Base-by-base conservation (phyloP, 1,284 basidiomycete species). In the Fomitiporia mediterranea region DNA sequence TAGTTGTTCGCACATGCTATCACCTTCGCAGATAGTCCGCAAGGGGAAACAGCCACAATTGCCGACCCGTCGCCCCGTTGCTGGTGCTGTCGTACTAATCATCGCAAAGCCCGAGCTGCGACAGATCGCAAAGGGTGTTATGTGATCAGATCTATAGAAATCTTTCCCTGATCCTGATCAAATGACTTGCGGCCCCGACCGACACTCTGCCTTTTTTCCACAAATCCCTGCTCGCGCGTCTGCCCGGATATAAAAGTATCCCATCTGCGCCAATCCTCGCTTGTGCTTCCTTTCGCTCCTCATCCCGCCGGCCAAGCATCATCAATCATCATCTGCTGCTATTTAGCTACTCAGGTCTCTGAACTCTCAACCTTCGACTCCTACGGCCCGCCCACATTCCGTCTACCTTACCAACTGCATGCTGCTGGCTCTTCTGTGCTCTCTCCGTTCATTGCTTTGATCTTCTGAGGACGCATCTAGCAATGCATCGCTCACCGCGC, bases 191-290 rank as follows among this genome's bases (percentile, higher is more conserved):
- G 9, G 2, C 23, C 42, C 42, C n/a, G n/a, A n/a, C 42, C 42
- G 42, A 43, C 42, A 25, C 42, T 23, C 42, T 43, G 42, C 42
- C 42, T 21, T 43, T 43, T 43, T 43, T n/a, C n/a, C 42, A 43
- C 42, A 43, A 43, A 43, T 43, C 42, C 17, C 42, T 43, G 17
- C 35, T 37, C 35, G 35, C 35, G 21, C 11, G 28, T 42, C 38
- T 40, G 17, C 28, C 42, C 42, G 2, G 21, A 23, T 43, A 39
- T 53, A 53, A 53, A 53, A 53, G 51, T 34, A 43, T 28, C 44
- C 44, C 44, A 34, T 46, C n/a, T 43, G 39, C 51, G 51, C 51
- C 51, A 53, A 53, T 53, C 51, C 40, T 53, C 15, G 9, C n/a
- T n/a, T 19, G 17, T 43, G 51, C 51, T 53, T 53, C 51, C 51